A percentile compares a stretch with the other conserved stretches of the same genome.
Evolutionary conservation across 148 eudicot genomes (phyloP).

Genomic region (Camellia japonica): DNA sequence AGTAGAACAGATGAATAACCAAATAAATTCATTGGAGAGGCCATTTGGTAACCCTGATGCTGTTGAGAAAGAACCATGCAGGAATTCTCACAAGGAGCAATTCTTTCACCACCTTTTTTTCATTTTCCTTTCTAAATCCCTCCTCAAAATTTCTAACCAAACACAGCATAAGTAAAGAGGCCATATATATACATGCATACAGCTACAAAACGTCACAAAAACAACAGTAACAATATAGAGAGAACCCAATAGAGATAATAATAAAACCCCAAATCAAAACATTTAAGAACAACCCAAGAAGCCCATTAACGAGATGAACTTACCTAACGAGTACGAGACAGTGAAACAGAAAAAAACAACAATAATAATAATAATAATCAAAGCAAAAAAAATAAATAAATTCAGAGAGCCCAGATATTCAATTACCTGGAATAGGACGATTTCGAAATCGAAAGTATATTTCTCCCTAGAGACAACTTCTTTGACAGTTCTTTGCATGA

Average conservation of each 20-base stretch:
- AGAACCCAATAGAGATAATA: not conserved
- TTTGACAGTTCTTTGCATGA: not conserved
- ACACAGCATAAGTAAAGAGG: not conserved
- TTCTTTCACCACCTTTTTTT: no score
- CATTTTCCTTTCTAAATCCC: no score
- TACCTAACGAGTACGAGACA: not conserved
- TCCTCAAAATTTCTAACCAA: no score
- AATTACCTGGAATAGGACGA: not conserved
- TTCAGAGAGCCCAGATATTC: not conserved
- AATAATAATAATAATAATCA: not conserved
- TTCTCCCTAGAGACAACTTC: not conserved
- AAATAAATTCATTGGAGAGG: constrained; percentile 14
- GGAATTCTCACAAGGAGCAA: no score
- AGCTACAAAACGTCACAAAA: not conserved
- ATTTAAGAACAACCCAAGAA: not conserved
- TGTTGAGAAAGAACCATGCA: constrained; percentile 17
- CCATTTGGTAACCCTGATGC: constrained; percentile 18
- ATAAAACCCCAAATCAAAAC: not conserved
- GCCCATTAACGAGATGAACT: not conserved
- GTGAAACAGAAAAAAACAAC: not conserved
- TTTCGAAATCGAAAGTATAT: not conserved
- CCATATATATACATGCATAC: not conserved
- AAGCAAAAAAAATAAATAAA: no score
- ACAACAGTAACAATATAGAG: not conserved
- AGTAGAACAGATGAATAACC: constrained; percentile 14